Evolutionary conservation across 768 basidiomycete genomes (phyloP).

Genomic region (Epithele typhae): DNA sequence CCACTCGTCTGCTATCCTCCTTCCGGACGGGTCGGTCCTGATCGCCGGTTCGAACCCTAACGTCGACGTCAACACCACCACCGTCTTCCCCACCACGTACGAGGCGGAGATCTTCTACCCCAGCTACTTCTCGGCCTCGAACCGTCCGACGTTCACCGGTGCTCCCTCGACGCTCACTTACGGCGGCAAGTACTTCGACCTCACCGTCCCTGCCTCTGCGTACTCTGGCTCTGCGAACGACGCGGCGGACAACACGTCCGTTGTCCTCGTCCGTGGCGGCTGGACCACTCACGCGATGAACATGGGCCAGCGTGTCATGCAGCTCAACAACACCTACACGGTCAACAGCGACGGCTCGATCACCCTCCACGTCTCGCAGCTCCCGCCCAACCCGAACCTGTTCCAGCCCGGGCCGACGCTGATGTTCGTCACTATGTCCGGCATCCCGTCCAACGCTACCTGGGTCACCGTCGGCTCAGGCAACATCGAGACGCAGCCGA

Average conservation of each 20-base stretch:
- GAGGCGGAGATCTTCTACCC: slow-evolving; percentile 90
- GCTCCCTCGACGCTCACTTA: slow-evolving; percentile 76
- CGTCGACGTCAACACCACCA: slow-evolving; percentile 66
- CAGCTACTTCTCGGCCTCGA: slow-evolving; percentile 67
- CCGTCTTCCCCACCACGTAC: slow-evolving; percentile 72
- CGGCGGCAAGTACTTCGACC: slow-evolving; percentile 77
- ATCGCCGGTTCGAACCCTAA: slow-evolving; percentile 95
- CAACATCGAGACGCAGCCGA: slow-evolving; percentile 67
- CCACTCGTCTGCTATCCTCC: slow-evolving; percentile 87
- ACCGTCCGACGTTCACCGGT: slow-evolving; percentile 66
- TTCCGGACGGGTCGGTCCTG: slow-evolving; percentile 82
- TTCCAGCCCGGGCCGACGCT: slow-evolving; percentile 88
- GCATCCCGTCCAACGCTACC: slow-evolving; percentile 78
- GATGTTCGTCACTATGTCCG: slow-evolving; percentile 77
- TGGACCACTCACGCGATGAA: slow-evolving; percentile 86
- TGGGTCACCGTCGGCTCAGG: slow-evolving; percentile 80
- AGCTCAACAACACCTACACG: slow-evolving; percentile 83
- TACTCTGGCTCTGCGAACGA: slow-evolving; percentile 65
- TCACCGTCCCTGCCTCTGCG: slow-evolving; percentile 61
- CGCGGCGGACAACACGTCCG: slow-evolving; percentile 69
- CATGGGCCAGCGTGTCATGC: slow-evolving; percentile 78
- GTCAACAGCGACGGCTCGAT: slow-evolving; percentile 76
- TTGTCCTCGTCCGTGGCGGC: slow-evolving; percentile 79
- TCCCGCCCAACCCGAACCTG: slow-evolving; percentile 79
- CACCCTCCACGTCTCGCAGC: slow-evolving; percentile 74